Evolutionary conservation across 768 basidiomycete genomes (phyloP).

Genomic region (Cystofilobasidium bisporidii): DNA sequence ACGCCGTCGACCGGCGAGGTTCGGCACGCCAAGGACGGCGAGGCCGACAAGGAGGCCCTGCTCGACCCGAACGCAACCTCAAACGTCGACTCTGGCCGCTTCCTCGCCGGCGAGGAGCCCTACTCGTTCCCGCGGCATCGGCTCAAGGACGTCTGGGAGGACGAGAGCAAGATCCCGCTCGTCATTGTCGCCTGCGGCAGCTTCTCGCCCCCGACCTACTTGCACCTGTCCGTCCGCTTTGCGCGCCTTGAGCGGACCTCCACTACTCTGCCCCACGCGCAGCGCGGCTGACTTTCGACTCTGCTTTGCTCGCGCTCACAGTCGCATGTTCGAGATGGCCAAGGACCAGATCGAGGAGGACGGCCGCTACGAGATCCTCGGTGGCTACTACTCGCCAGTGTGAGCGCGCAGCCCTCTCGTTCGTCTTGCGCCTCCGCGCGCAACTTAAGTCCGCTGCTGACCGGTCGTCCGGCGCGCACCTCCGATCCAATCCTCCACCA

Average conservation of each 20-base stretch:
- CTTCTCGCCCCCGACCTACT: slow-evolving; percentile 95
- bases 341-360: slow-evolving; percentile 80
- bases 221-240: slow-evolving; percentile 53
- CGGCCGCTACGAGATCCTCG: slow-evolving; percentile 89
- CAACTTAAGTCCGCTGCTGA: not conserved
- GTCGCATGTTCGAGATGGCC: slow-evolving; percentile 99
- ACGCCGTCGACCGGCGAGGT: not conserved
- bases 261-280: not conserved
- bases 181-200: slow-evolving; percentile 79
- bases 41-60: slow-evolving; percentile 12
- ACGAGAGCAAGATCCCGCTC: slow-evolving; percentile 22
- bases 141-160: slow-evolving; percentile 28
- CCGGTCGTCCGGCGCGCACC: not conserved
- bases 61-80: not conserved
- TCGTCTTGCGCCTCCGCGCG: not conserved
- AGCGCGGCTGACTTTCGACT: no score
- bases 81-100: slow-evolving; percentile 17
- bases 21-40: slow-evolving; percentile 10
- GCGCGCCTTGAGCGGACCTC: no score
- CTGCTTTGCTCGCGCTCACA: slow-evolving; percentile 12
- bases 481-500: slow-evolving; percentile 6
- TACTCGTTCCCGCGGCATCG: slow-evolving; percentile 30
- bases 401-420: slow-evolving; percentile 24
- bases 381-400: slow-evolving; percentile 92
- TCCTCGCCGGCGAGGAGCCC: slow-evolving; percentile 19